phyloP scores from a whole-genome alignment of 2,329 filamentous ascomycete genomes.

The Alternaria viburni region DNA sequence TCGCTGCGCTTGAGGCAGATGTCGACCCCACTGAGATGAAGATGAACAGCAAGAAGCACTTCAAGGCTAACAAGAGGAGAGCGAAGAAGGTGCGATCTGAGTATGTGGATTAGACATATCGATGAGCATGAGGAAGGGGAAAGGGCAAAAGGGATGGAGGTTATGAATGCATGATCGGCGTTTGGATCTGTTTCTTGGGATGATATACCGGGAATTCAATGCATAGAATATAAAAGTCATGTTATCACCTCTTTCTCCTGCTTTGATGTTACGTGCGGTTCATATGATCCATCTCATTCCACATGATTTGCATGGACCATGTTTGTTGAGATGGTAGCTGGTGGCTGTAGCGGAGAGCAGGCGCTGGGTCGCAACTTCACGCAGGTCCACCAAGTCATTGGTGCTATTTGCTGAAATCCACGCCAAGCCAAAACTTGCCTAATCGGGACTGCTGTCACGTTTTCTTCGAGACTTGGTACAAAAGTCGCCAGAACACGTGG shows the following conservation, averaged over 20 bases:
- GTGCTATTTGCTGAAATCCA: not conserved
- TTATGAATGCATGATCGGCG: slow-evolving; percentile 16
- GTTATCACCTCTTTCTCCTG: not conserved
- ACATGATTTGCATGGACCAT: no score
- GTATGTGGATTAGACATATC: slow-evolving; percentile 43
- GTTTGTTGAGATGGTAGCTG: no score
- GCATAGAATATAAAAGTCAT: not conserved
- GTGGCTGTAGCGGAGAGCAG: no score
- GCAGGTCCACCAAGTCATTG: not conserved
- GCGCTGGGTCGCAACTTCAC: not conserved
- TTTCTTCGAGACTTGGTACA: not conserved
- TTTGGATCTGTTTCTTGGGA: slow-evolving; percentile 2
- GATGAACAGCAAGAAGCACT: slow-evolving; percentile 87
- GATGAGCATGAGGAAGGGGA: no score
- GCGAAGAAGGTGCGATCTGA: slow-evolving; percentile 59
- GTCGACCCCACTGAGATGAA: slow-evolving; percentile 80
- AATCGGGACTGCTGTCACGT: not conserved
- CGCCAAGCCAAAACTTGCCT: not conserved
- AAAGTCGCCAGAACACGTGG: not conserved
- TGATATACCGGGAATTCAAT: not conserved
- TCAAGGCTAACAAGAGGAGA: slow-evolving; percentile 75
- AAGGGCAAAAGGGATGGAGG: not conserved
- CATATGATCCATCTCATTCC: not conserved
- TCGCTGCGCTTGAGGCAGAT: slow-evolving; percentile 84
- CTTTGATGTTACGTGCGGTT: not conserved